Evolutionary conservation across 2,329 filamentous ascomycete genomes (phyloP), one percentile per base, ranked within the genome.

Genomic region (Elsinoe australis): DNA sequence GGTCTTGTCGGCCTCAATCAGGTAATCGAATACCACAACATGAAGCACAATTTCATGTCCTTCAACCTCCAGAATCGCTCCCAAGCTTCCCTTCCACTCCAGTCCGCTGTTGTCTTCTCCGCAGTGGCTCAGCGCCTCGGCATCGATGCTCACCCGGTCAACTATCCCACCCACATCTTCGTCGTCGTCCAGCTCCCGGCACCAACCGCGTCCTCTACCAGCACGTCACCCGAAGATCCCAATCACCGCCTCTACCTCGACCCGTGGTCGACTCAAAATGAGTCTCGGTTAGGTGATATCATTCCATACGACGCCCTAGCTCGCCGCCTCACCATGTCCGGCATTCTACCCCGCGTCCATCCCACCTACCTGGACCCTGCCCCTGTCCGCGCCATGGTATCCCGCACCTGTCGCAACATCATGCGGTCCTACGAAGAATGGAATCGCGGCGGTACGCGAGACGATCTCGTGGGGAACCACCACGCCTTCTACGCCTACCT

Each of bases 31-130:
- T 95, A 92, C 61, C 80, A 87, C 56, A 82, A 83, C 51, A 67
- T 96, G 50, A 79, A 85, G 53, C 94, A 96, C 64, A 94, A 86
- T 57, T 85, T 95, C 57, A 80, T 98, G 49, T 85, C 94, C 56
- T 81, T 96, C 50, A 87, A 87, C 7, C 73, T 94, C 52, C 71
- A 96, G 34, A 80, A 79, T 28, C 80, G 85, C 42, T 74, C 76
- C 0, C 87, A 94, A 58, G 81, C 85, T 21, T 90, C 88, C 1
- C 73, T 95, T 6, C 92, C 90, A 1, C 74, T 95, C 44, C 83
- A 95, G 52, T 92, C 87, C 1, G 83, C 83, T 49, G 83, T 83
- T 51, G 94, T 96, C 53, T 98, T 83, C 66, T 92, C 85, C 59
- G 82, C 80, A 50, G 64, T 96, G 12, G 89, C 87, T 1, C 74